Evolutionary conservation across 805 yeast genomes (phyloP), one percentile per base, ranked within the genome.

Genomic region (Wilhelminamyces savonicus): DNA sequence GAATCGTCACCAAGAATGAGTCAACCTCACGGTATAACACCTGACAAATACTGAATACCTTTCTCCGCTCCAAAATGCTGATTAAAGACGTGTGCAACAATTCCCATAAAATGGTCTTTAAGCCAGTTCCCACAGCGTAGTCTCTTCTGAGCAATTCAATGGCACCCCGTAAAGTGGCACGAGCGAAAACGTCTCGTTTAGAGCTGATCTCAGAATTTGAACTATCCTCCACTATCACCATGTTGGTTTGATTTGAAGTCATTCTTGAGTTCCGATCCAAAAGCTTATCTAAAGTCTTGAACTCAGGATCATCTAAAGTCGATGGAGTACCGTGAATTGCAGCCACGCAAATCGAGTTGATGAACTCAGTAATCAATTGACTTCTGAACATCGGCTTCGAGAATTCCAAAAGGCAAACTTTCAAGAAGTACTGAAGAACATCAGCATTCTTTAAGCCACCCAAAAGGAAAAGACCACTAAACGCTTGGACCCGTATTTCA

Each of bases 391-490:
- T 65, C 2, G 68, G 56, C 1, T 82, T 71, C 2, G 44, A 27
- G 2, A 64, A 58, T 23, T 81, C 88, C 21, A 79, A 58, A 16
- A 76, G 62, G 29, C 77, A 50, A 0, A 74, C 54, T 17, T 73
- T 63, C 41, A 84, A 75, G 35, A 78, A 74, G 43, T 83, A 83
- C 13, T 67, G 59, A 37, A 87, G 48, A 3, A 87, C 62, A 18
- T 64, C 60, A 10, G 62, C 52, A 43, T 84, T 83, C 35, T 77
- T 78, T 39, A 88, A 53, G 1, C 92, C 96, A 13, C 97, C 96
- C 27, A 84, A 57, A 4, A 70, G 43, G 29, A 92, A 59, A 18
- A 92, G 46, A 0, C 86, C 82, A 32, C 73, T 70, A 48, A 84
- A 78, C 0, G 95, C 88, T 16, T 70, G 69, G 7, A 81, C 44